Conservation (phyloP, 2,329 filamentous ascomycete species). For the Neonectria magnoliae region DNA sequence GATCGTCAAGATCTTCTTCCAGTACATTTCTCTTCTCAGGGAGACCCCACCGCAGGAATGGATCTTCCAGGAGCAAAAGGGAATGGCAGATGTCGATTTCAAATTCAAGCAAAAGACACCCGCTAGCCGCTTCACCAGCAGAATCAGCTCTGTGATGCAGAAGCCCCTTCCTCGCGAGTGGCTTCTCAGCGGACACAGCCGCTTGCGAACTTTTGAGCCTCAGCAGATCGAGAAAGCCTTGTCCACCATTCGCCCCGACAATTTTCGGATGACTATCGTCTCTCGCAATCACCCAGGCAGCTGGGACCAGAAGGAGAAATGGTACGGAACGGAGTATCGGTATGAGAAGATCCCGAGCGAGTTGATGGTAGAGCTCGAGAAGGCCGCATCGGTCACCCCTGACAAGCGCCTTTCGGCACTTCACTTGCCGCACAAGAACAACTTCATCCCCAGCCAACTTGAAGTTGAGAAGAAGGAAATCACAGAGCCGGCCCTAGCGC, state of each 20-base stretch:
- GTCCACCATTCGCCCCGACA: slow-evolving; percentile 81
- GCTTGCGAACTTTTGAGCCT: slow-evolving; percentile 83
- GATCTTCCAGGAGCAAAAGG: slow-evolving; percentile 93
- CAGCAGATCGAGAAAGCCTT: slow-evolving; percentile 79
- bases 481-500: slow-evolving; percentile 76
- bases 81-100: slow-evolving; percentile 92
- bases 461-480: slow-evolving; percentile 96
- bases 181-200: slow-evolving; percentile 82
- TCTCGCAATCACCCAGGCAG: slow-evolving; percentile 84
- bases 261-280: slow-evolving; percentile 85
- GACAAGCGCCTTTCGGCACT: slow-evolving; percentile 73
- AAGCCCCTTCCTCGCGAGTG: slow-evolving; percentile 86
- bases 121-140: slow-evolving; percentile 88
- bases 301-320: slow-evolving; percentile 91
- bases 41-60: slow-evolving; percentile 86
- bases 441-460: slow-evolving; percentile 92
- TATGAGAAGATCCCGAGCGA: slow-evolving; percentile 81
- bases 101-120: slow-evolving; percentile 93
- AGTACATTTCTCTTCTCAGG: slow-evolving; percentile 88
- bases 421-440: slow-evolving; percentile 90
- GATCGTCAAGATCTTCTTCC: slow-evolving; percentile 84
- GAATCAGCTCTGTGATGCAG: slow-evolving; percentile 88
- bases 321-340: slow-evolving; percentile 97
- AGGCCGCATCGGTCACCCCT: slow-evolving; percentile 67
- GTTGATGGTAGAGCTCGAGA: slow-evolving; percentile 75